Evolutionary conservation across 768 basidiomycete genomes (phyloP), one percentile per base, ranked within the genome.

Genomic region (Boletellus sp.): DNA sequence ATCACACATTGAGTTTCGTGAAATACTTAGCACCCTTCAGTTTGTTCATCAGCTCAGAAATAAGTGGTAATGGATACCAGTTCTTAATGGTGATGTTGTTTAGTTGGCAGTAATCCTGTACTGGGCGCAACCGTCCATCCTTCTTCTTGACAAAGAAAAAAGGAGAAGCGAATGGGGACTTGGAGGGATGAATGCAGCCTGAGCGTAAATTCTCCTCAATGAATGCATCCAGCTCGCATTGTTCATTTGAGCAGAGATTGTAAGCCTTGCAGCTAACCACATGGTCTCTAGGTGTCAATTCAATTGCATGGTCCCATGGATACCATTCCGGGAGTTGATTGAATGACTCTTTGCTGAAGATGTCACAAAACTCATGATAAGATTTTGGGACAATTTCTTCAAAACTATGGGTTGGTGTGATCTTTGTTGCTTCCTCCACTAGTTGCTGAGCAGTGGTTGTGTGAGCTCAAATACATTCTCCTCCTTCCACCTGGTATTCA

Each of bases 341-440:
- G 17, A 59, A 62, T 0, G 53, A 42, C 31, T 62, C 50, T 28
- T 67, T 62, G 1, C 32, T 26, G 37, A 69, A 69, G 0, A 69
- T 54, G 3, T 60, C 43, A 1, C 12, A 7, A 28, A 39, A 61
- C 11, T 46, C 44, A 6, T 54, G 50, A 41, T 54, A 59, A 4
- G 48, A 16, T 1, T 37, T 3, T 0, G 57, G 63, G 1, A 65
- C 48, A 16, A 35, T 16, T 2, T 42, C 47, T 15, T 61, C 38
- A 22, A 57, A 53, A 6, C 46, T 42, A 20, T 35, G 22, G 9
- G 15, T 15, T 4, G n/a, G 9, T n/a, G 24, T 17, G 0, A 1
- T 16, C n/a, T 42, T 55, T 1, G 22, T 8, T 0, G 32, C 50
- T 20, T 42, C 50, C 28, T 51, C 50, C 0, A 50, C 50, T 1